phyloP scores from a whole-genome alignment of 257 asterid genomes.

The Solanum sejunctum region DNA sequence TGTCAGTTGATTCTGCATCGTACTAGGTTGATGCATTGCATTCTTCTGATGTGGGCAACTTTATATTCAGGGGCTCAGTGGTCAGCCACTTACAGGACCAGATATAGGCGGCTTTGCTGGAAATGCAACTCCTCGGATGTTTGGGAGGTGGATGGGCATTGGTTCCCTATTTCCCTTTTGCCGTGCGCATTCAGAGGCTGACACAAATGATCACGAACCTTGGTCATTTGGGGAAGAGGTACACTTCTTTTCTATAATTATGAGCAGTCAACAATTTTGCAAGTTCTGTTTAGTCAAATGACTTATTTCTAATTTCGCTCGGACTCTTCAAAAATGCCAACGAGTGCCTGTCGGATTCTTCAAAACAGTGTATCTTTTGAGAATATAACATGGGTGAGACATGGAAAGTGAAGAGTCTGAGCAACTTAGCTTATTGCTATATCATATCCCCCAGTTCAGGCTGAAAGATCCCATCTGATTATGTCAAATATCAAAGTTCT shows the following conservation, averaged over 20 bases:
- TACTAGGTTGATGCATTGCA: background rate
- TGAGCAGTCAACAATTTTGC: background rate
- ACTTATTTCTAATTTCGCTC: background rate
- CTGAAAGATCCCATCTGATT: background rate
- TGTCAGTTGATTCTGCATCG: background rate
- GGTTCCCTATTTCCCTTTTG: conserved; percentile 92
- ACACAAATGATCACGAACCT: conserved; percentile 80
- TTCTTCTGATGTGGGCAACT: background rate
- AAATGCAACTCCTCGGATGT: conserved; percentile 84
- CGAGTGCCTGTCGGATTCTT: no score
- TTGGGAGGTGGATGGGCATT: conserved; percentile 98
- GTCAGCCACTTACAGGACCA: conserved; percentile 93
- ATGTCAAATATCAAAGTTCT: background rate
- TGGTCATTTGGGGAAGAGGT: conserved; percentile 99
- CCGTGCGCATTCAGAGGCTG: conserved; percentile 90
- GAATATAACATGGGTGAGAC: no score
- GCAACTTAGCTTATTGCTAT: background rate
- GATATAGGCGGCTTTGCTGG: conserved; percentile 99
- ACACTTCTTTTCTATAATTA: conserved; percentile 3
- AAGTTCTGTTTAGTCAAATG: background rate
- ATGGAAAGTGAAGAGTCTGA: no score
- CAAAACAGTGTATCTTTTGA: no score
- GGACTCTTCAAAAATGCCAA: no score
- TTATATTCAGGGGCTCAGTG: conserved; percentile 73
- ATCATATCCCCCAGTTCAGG: background rate